Evolutionary conservation across 441 rosid genomes (phyloP).

Genomic region (Daphne laureola): DNA sequence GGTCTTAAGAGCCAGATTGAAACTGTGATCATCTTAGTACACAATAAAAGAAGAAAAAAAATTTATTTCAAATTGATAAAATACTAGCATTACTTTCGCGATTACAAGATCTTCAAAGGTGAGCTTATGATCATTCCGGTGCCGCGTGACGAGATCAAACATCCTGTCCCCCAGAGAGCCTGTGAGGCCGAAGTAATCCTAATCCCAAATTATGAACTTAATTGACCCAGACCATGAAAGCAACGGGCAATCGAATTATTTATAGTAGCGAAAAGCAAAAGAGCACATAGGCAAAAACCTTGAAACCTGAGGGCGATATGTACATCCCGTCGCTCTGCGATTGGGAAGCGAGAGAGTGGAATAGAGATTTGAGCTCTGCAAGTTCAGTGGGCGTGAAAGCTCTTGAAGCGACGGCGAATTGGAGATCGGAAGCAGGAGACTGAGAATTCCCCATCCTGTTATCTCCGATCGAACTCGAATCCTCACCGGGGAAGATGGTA

Average conservation of each 20-base stretch:
- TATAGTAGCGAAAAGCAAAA: background rate
- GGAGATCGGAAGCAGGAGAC: constrained; percentile 57
- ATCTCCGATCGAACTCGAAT: background rate
- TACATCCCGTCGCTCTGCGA: constrained; percentile 42
- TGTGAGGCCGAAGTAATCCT: constrained; percentile 56
- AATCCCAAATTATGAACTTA: constrained; percentile 2
- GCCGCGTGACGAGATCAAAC: constrained; percentile 58
- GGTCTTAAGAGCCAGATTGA: background rate
- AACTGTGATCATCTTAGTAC: background rate
- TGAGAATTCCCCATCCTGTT: constrained; percentile 65
- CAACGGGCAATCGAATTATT: constrained; percentile 1
- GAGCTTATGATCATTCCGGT: constrained; percentile 52
- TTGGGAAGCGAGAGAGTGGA: constrained; percentile 50
- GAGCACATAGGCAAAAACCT: constrained; percentile 29
- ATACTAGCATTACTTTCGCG: constrained; percentile 49
- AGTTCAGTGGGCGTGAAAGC: constrained; percentile 63
- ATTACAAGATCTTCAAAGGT: constrained; percentile 66
- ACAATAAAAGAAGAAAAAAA: background rate
- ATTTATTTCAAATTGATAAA: background rate
- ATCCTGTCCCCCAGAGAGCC: constrained; percentile 56
- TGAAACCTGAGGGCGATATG: constrained; percentile 49
- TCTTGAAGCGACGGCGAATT: constrained; percentile 65
- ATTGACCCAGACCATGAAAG: background rate
- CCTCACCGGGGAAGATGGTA: background rate
- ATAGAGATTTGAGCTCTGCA: constrained; percentile 53